These are phyloP conservation scores for Pseudodiploospora longispora DNA, from an alignment of 2,329 filamentous ascomycete species.

Conservation along the genomic window DNA sequence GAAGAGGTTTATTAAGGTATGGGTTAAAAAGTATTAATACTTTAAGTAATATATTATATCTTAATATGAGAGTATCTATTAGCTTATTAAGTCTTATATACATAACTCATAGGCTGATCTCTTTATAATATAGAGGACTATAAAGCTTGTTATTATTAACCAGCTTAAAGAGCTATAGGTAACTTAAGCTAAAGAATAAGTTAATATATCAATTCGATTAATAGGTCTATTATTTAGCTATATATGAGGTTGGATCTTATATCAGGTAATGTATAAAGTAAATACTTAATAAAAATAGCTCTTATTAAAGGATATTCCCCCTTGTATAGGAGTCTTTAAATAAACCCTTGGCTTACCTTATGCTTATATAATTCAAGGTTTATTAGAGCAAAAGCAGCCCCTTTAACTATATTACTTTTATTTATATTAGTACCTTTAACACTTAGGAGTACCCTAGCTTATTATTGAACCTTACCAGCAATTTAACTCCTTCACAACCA, in stretches of 20 bases:
- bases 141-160: conserved; percentile 11
- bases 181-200: conserved; percentile 10
- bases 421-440: conserved; percentile 11
- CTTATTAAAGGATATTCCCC: conserved; percentile 1
- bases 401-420: conserved; percentile 11
- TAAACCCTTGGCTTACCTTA: not conserved
- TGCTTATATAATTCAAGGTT: not conserved
- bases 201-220: conserved; percentile 9
- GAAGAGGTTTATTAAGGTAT: conserved; percentile 14
- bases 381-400: conserved; percentile 4
- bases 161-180: conserved; percentile 11
- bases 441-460: conserved; percentile 3
- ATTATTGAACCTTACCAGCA: conserved; percentile 9
- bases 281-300: conserved; percentile 10
- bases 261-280: conserved; percentile 10
- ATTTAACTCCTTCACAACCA: conserved; percentile 4
- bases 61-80: no score
- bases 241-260: conserved; percentile 11
- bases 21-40: conserved; percentile 11
- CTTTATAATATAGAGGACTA: conserved; percentile 12
- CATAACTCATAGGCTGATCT: conserved; percentile 11
- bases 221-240: conserved; percentile 8
- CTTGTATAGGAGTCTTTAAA: conserved; percentile 12
- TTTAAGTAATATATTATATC: conserved; percentile 14
- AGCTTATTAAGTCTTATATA: conserved; percentile 10